phyloP scores from a whole-genome alignment of 129 eudicot genomes.

The Helichrysum umbraculigerum region DNA sequence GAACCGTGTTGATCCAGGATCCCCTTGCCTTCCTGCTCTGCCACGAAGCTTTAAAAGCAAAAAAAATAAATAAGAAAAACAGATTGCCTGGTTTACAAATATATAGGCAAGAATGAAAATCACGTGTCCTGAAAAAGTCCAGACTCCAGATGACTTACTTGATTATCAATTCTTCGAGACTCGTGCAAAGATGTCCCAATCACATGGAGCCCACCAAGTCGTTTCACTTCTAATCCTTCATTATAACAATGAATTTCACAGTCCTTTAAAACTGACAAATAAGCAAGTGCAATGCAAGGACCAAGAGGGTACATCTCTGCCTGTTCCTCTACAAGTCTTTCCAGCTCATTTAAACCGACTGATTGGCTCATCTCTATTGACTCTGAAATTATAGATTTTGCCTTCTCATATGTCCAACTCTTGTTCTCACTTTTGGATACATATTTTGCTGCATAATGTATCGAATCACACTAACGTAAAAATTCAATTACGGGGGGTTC shows the following conservation, averaged over 20 bases:
- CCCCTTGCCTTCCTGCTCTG: constrained; percentile 99
- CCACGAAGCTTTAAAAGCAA: constrained; percentile 73
- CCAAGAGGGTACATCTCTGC: constrained; percentile 92
- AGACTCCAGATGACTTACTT: constrained; percentile 38
- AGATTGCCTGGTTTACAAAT: background rate
- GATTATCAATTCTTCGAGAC: constrained; percentile 98
- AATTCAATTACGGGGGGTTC: constrained; percentile 1
- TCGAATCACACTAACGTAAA: constrained; percentile 17
- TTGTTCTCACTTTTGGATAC: constrained; percentile 76
- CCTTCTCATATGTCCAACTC: constrained; percentile 68
- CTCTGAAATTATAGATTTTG: constrained; percentile 66
- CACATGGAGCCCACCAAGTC: constrained; percentile 97
- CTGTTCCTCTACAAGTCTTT: constrained; percentile 74
- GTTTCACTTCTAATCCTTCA: constrained; percentile 92
- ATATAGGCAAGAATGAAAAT: constrained; percentile 22
- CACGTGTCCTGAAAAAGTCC: background rate
- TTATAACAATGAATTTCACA: constrained; percentile 81
- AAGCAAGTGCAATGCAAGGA: constrained; percentile 84
- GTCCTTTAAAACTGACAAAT: constrained; percentile 72
- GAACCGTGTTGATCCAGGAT: constrained; percentile 98
- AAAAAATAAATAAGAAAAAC: background rate
- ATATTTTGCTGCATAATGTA: constrained; percentile 58
- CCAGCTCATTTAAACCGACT: constrained; percentile 48
- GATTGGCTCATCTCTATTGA: constrained; percentile 87
- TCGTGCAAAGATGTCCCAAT: constrained; percentile 97